Conservation (phyloP, 148 eudicot species). For the Chenopodium suecicum region DNA sequence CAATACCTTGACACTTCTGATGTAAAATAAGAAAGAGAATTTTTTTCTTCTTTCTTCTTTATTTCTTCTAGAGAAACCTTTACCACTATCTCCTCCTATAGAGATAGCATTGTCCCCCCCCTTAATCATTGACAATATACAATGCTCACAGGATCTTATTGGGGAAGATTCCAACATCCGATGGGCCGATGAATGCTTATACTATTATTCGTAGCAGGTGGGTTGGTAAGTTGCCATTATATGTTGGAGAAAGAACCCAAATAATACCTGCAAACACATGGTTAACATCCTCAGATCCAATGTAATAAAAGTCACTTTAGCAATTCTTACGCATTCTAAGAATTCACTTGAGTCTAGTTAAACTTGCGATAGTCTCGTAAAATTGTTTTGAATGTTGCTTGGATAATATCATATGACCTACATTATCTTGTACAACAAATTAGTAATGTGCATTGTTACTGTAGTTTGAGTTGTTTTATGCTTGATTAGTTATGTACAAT, state of each 20-base stretch:
- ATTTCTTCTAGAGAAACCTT: conserved; percentile 15
- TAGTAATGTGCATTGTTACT: not conserved
- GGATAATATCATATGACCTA: not conserved
- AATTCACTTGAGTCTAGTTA: not conserved
- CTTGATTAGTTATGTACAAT: not conserved
- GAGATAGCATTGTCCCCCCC: conserved; percentile 36
- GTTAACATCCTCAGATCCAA: not conserved
- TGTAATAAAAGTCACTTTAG: not conserved
- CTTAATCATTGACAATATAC: conserved; percentile 56
- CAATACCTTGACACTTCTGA: not conserved
- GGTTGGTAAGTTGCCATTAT: conserved; percentile 69
- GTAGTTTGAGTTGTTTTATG: not conserved
- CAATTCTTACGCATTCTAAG: not conserved
- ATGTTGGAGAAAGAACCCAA: conserved; percentile 33
- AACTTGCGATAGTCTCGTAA: not conserved
- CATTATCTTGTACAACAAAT: not conserved
- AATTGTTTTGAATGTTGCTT: not conserved
- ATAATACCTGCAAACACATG: not conserved
- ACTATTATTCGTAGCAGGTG: conserved; percentile 86
- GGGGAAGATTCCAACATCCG: conserved; percentile 94
- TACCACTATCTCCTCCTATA: conserved; percentile 29
- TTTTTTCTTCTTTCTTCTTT: conserved; percentile 10
- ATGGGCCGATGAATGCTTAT: conserved; percentile 79
- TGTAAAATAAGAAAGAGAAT: not conserved
- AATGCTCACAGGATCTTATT: conserved; percentile 94